A percentile compares a stretch with the other conserved stretches of the same genome.
These are phyloP conservation scores for Calycina herbarum DNA, from an alignment of 2,329 filamentous ascomycete genomes.

Conservation along the genomic window DNA sequence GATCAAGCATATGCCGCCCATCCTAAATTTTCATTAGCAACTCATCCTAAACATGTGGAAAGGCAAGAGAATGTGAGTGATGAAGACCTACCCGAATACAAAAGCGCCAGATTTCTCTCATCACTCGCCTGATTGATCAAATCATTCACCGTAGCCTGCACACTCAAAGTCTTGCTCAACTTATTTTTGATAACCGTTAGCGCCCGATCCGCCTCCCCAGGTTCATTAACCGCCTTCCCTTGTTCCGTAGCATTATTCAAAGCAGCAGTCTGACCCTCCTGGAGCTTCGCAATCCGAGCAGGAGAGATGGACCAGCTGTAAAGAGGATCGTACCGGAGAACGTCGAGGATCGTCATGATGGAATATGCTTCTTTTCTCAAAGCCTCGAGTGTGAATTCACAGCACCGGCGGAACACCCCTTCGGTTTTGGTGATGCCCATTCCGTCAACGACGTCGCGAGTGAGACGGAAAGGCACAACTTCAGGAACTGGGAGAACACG, in stretches of 20 bases:
- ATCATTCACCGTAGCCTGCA: slow-evolving; percentile 93
- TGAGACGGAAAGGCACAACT: slow-evolving; percentile 91
- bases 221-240: slow-evolving; percentile 52
- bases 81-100: slow-evolving; percentile 62
- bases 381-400: slow-evolving; percentile 94
- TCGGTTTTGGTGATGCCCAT: slow-evolving; percentile 96
- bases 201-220: slow-evolving; percentile 84
- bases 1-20: slow-evolving; percentile 51
- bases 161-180: slow-evolving; percentile 87
- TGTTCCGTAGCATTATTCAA: slow-evolving; percentile 34
- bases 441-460: slow-evolving; percentile 90
- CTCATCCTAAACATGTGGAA: background rate
- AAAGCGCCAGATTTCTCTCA: slow-evolving; percentile 83
- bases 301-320: slow-evolving; percentile 93
- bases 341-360: slow-evolving; percentile 98
- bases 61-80: background rate
- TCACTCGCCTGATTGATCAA: slow-evolving; percentile 95
- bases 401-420: slow-evolving; percentile 95
- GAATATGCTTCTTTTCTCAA: slow-evolving; percentile 92
- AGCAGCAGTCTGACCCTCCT: slow-evolving; percentile 56
- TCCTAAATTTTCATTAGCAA: slow-evolving; percentile 36
- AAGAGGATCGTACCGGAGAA: slow-evolving; percentile 94
- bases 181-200: slow-evolving; percentile 95
- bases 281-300: slow-evolving; percentile 62
- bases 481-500: slow-evolving; percentile 94